Conservation (phyloP, 225 moss, liverwort and hornwort species). For the Bryum argenteum region DNA sequence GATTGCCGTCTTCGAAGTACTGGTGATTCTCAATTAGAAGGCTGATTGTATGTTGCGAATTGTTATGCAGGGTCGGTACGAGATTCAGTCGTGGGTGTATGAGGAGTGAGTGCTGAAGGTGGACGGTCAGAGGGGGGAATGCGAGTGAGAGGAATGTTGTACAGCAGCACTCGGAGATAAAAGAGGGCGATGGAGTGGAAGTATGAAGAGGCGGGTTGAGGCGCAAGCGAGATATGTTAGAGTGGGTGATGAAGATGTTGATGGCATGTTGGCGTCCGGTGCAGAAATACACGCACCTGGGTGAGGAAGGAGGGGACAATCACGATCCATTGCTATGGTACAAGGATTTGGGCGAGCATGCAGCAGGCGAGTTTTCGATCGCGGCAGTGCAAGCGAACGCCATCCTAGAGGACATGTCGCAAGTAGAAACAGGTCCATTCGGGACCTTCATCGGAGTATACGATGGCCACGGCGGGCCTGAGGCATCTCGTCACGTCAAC, state of each 20-base stretch:
- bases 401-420: slow-evolving; percentile 78
- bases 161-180: slow-evolving; percentile 6
- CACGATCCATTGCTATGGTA: slow-evolving; percentile 81
- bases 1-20: slow-evolving; percentile 2
- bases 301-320: slow-evolving; percentile 65
- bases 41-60: background rate
- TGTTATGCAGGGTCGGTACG: slow-evolving; percentile 26
- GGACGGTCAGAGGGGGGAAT: slow-evolving; percentile 10
- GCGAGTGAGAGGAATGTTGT: slow-evolving; percentile 17
- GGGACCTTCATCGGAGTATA: slow-evolving; percentile 87
- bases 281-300: slow-evolving; percentile 81
- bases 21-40: background rate
- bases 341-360: slow-evolving; percentile 71
- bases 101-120: slow-evolving; percentile 6
- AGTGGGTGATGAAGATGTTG: slow-evolving; percentile 94
- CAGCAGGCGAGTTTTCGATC: slow-evolving; percentile 73
- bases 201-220: slow-evolving; percentile 50
- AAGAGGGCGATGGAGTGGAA: slow-evolving; percentile 41
- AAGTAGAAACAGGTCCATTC: slow-evolving; percentile 76
- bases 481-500: slow-evolving; percentile 72
- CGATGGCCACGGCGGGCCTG: slow-evolving; percentile 93
- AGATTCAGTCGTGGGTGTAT: background rate
- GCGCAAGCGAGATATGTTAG: slow-evolving; percentile 77
- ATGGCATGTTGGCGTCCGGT: slow-evolving; percentile 96
- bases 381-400: slow-evolving; percentile 86